These are phyloP conservation scores for Pichia sp. DNA, from an alignment of 1,139 yeast genomes.

Conservation along the genomic window DNA sequence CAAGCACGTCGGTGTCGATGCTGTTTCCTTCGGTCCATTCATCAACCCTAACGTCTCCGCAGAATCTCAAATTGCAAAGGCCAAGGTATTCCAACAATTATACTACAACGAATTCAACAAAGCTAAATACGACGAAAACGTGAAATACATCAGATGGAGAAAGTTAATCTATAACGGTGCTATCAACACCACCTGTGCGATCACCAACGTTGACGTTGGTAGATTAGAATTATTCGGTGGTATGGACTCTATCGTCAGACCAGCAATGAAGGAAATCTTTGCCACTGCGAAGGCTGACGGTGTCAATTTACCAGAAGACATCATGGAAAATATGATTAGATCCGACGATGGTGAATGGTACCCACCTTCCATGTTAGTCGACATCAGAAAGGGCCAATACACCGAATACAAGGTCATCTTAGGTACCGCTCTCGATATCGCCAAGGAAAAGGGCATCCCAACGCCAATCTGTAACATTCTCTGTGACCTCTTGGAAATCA, in stretches of 20 bases:
- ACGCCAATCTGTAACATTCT: constrained; percentile 60
- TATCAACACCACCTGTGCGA: constrained; percentile 59
- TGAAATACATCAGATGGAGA: constrained; percentile 63
- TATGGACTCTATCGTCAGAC: constrained; percentile 46
- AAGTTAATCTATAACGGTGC: constrained; percentile 71
- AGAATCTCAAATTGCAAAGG: constrained; percentile 33
- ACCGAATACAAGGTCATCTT: constrained; percentile 70
- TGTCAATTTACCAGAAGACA: constrained; percentile 33
- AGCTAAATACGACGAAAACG: constrained; percentile 46
- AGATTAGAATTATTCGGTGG: constrained; percentile 57
- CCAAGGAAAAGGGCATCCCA: constrained; percentile 50
- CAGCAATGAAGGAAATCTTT: constrained; percentile 66
- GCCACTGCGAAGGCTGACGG: constrained; percentile 66
- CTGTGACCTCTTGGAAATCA: constrained; percentile 54
- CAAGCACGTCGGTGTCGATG: constrained; percentile 51
- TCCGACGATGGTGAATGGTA: constrained; percentile 24
- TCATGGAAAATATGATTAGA: constrained; percentile 23
- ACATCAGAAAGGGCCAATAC: constrained; percentile 64
- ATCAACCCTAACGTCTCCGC: constrained; percentile 34
- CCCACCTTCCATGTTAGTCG: constrained; percentile 43
- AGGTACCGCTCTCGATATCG: constrained; percentile 68
- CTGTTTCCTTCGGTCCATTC: constrained; percentile 55
- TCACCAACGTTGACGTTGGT: constrained; percentile 60
- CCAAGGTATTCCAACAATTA: constrained; percentile 44
- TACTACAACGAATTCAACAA: constrained; percentile 48